Conservation (phyloP, 2,329 filamentous ascomycete genomes). For the Verticillium dahliae region DNA sequence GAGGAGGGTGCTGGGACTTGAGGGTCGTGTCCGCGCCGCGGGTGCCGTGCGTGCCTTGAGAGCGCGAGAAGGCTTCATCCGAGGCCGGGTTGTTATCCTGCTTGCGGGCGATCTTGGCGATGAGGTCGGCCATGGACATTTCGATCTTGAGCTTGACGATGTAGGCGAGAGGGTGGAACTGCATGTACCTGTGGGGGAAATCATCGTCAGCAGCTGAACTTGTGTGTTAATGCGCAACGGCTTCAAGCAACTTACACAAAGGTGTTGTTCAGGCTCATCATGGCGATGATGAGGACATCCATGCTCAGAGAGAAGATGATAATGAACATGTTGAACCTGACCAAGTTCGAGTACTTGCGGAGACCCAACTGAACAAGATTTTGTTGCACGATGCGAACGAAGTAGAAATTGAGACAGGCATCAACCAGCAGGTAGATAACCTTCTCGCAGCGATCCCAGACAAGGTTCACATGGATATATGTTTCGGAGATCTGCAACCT, state of each 20-base stretch:
- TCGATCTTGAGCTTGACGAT: slow-evolving; percentile 48
- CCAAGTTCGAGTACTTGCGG: slow-evolving; percentile 40
- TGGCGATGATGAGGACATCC: slow-evolving; percentile 11
- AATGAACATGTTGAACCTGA: slow-evolving; percentile 22
- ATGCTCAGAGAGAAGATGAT: slow-evolving; percentile 18
- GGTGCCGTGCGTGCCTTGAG: neutral
- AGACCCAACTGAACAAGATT: slow-evolving; percentile 39
- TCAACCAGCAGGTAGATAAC: slow-evolving; percentile 39
- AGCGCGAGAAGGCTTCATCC: neutral
- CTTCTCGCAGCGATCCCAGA: slow-evolving; percentile 45
- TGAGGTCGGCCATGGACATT: slow-evolving; percentile 46
- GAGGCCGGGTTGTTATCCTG: neutral
- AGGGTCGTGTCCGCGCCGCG: neutral
- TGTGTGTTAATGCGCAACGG: neutral
- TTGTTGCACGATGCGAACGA: slow-evolving; percentile 33
- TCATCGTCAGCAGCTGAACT: neutral
- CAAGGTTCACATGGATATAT: slow-evolving; percentile 34
- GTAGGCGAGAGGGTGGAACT: slow-evolving; percentile 44
- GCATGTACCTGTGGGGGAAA: slow-evolving; percentile 3
- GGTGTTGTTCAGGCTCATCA: neutral
- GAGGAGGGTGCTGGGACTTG: neutral
- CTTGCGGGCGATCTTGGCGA: slow-evolving; percentile 21
- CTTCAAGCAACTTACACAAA: slow-evolving; percentile 12
- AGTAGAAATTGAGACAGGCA: slow-evolving; percentile 38
- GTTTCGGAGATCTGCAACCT: slow-evolving; percentile 30